phyloP scores from a whole-genome alignment of 768 basidiomycete species.

The Termitomyces heimii region DNA sequence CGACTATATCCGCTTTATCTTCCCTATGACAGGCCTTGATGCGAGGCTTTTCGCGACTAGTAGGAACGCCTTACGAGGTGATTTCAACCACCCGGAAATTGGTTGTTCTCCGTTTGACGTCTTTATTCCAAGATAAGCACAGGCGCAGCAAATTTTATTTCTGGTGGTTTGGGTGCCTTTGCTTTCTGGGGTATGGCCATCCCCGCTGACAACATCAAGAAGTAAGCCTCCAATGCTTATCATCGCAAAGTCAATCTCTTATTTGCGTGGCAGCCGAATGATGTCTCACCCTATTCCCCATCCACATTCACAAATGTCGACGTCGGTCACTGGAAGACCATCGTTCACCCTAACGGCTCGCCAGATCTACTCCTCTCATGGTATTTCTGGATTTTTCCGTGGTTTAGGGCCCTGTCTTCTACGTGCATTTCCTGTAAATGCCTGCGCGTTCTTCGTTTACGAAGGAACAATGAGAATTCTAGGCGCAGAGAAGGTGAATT shows the following conservation, averaged over 20 bases:
- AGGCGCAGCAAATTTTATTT: conserved; percentile 55
- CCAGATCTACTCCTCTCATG: conserved; percentile 48
- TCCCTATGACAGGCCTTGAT: conserved; percentile 41
- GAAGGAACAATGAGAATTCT: conserved; percentile 63
- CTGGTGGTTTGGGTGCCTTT: conserved; percentile 59
- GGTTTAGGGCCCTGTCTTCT: conserved; percentile 64
- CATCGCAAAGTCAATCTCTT: conserved; percentile 9
- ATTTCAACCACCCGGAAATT: conserved; percentile 5
- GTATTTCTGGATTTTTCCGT: conserved; percentile 52
- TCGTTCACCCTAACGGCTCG: conserved; percentile 46
- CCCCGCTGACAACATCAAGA: conserved; percentile 80
- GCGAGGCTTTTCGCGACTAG: conserved; percentile 47
- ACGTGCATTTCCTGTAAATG: conserved; percentile 76
- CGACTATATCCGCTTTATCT: conserved; percentile 14
- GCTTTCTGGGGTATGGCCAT: conserved; percentile 65
- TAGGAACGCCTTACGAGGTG: conserved; percentile 60
- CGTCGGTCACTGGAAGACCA: conserved; percentile 25
- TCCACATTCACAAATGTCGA: conserved; percentile 29
- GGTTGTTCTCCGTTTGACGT: neutral
- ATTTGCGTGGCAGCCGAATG: conserved; percentile 44
- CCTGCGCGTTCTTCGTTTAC: conserved; percentile 74
- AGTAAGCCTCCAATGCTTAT: conserved; percentile 34
- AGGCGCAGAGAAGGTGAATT: conserved; percentile 63
- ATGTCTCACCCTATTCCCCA: conserved; percentile 51
- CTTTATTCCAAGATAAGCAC: conserved; percentile 45